Base-by-base conservation (phyloP, 352 stramenopile species). In the Pythium rishiriense region DNA sequence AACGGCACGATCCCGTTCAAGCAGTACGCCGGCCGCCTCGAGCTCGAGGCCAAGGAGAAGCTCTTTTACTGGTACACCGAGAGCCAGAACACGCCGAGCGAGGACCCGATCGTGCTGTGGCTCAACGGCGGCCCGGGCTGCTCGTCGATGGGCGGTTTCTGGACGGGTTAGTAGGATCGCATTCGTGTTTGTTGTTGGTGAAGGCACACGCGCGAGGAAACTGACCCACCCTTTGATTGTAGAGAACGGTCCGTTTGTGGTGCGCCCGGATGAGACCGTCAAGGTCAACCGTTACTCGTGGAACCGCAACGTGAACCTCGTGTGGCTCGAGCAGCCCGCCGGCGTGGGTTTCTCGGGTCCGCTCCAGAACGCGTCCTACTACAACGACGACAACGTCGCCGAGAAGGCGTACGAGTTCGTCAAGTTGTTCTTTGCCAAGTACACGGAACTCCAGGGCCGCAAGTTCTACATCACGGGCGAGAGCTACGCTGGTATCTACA, bases 401-500 rank as follows among this genome's bases (percentile, higher is more conserved):
- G 71, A 87, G 58, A 89, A 88, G 61, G 83, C 83, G 52, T 90
- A 88, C 68, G 79, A 91, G 57, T 95, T 95, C 58, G 64, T 95
- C 19, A 48, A 68, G 24, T 68, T 79, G 33, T 93, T 92, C 58
- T 88, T 93, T 48, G 51, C 64, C 39, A 85, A 91, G 62, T 90
- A 87, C 61, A 72, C 79, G 19, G 76, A 91, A 41, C 87, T 95
- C 41, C 67, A 84, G 43, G 70, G 75, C 49, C 85, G 85, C 45
- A 70, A 88, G 19, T 92, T 94, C 63, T 95, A 90, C 74, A 88
- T 95, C 48, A 88, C 85, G 10, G 86, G 86, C 14, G 86, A 95
- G 61, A 90, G 78, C 42, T 95, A 95, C 68, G 86, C 87, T 3
- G 91, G 90, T 0, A 91, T 97, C 73, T 97, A 98, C 81, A 93